Conservation (phyloP, 352 stramenopile genomes). For the Pythium guiyangense region DNA sequence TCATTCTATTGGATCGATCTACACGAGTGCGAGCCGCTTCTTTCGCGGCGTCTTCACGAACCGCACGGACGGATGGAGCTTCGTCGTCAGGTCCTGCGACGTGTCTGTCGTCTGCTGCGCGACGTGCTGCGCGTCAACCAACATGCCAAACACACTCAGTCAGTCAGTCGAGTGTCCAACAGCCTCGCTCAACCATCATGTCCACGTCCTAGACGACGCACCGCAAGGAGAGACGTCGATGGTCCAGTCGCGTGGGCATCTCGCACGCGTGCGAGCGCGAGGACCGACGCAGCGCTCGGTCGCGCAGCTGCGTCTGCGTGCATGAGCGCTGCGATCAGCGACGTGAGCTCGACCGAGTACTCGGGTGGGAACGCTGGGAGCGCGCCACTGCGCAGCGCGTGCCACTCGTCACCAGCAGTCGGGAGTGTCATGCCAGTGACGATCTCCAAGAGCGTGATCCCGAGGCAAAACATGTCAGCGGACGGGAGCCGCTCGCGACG, state of each 20-base stretch:
- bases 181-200: too few species aligned
- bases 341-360: slow-evolving; percentile 41
- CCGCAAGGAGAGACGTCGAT: not conserved
- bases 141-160: not conserved
- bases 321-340: slow-evolving; percentile 31
- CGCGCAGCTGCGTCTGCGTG: not conserved
- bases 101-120: slow-evolving; percentile 2
- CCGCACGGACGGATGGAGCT: slow-evolving; percentile 7
- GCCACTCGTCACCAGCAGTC: slow-evolving; percentile 54
- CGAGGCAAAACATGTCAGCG: slow-evolving; percentile 95
- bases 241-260: not conserved
- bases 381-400: slow-evolving; percentile 48
- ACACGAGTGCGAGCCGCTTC: slow-evolving; percentile 11
- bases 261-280: not conserved
- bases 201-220: not conserved
- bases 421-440: slow-evolving; percentile 35
- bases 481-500: slow-evolving; percentile 53
- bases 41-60: slow-evolving; percentile 15
- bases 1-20: not conserved
- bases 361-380: slow-evolving; percentile 35
- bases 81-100: slow-evolving; percentile 1
- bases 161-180: not conserved
- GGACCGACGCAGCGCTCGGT: slow-evolving; percentile 4
- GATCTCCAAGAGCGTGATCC: slow-evolving; percentile 67
- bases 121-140: slow-evolving; percentile 5